phyloP scores from a whole-genome alignment of 345 rosid species.

The Gossypium arboreum region DNA sequence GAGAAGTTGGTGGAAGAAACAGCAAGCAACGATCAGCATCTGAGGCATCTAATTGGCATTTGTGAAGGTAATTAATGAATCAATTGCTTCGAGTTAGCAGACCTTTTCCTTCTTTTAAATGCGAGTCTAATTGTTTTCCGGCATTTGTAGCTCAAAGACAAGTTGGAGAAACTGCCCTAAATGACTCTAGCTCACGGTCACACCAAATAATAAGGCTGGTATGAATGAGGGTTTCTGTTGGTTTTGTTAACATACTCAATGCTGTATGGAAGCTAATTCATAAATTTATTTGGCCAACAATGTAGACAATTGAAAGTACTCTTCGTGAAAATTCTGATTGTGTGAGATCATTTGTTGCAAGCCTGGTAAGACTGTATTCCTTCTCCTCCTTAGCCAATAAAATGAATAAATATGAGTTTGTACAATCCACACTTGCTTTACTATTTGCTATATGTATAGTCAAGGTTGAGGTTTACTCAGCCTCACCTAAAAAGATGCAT shows the following conservation, averaged over 20 bases:
- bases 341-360: constrained; percentile 91
- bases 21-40: constrained; percentile 71
- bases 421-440: constrained; percentile 2
- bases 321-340: constrained; percentile 91
- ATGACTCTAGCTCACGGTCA: constrained; percentile 94
- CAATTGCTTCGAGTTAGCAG: not conserved
- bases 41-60: constrained; percentile 74
- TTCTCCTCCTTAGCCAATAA: not conserved
- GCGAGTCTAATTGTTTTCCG: constrained; percentile 21
- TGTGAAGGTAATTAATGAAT: constrained; percentile 72
- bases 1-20: constrained; percentile 94
- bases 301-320: constrained; percentile 86
- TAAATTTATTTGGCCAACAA: constrained; percentile 23
- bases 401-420: not conserved
- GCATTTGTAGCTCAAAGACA: constrained; percentile 83
- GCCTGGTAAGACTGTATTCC: constrained; percentile 57
- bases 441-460: not conserved
- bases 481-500: not conserved
- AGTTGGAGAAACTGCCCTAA: constrained; percentile 98
- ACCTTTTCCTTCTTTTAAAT: not conserved
- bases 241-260: not conserved
- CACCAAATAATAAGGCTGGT: constrained; percentile 98
- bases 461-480: not conserved
- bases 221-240: constrained; percentile 12
- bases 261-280: constrained; percentile 17